Conservation (phyloP, 2,329 filamentous ascomycete species). For the Aspergillus sp. region DNA sequence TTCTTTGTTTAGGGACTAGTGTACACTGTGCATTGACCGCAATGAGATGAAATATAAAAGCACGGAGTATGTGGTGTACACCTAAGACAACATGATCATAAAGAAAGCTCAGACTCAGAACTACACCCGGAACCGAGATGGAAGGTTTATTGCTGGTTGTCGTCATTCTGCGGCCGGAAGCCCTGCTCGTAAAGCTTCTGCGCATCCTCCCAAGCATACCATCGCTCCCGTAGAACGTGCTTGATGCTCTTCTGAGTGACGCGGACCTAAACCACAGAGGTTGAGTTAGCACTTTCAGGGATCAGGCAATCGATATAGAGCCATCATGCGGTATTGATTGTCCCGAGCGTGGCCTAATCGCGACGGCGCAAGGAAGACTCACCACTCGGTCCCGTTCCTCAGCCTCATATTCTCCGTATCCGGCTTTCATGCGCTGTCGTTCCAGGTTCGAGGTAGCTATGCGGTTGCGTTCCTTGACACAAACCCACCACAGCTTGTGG, state of each 20-base stretch:
- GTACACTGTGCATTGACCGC: no score
- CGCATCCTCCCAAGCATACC: slow-evolving; percentile 63
- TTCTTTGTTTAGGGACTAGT: not conserved
- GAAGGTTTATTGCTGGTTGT: slow-evolving; percentile 4
- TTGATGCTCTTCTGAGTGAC: slow-evolving; percentile 75
- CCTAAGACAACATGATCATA: not conserved
- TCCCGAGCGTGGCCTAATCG: not conserved
- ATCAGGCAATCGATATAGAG: not conserved
- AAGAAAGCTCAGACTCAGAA: not conserved
- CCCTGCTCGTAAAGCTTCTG: slow-evolving; percentile 29
- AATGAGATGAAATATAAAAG: no score
- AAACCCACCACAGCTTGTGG: slow-evolving; percentile 89
- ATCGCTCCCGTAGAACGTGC: slow-evolving; percentile 77
- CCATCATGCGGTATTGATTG: not conserved
- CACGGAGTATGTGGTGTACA: no score
- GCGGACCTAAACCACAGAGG: slow-evolving; percentile 51
- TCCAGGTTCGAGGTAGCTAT: slow-evolving; percentile 70
- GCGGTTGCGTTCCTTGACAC: slow-evolving; percentile 81
- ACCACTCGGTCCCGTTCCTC: slow-evolving; percentile 58
- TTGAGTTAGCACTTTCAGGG: not conserved
- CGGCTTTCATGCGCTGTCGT: slow-evolving; percentile 57
- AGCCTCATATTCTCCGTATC: slow-evolving; percentile 65
- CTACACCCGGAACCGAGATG: not conserved
- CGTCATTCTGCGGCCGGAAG: slow-evolving; percentile 28
- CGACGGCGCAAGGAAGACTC: slow-evolving; percentile 27